Base-by-base conservation (phyloP, 1,139 yeast species). In the Wickerhamiella infanticola region DNA sequence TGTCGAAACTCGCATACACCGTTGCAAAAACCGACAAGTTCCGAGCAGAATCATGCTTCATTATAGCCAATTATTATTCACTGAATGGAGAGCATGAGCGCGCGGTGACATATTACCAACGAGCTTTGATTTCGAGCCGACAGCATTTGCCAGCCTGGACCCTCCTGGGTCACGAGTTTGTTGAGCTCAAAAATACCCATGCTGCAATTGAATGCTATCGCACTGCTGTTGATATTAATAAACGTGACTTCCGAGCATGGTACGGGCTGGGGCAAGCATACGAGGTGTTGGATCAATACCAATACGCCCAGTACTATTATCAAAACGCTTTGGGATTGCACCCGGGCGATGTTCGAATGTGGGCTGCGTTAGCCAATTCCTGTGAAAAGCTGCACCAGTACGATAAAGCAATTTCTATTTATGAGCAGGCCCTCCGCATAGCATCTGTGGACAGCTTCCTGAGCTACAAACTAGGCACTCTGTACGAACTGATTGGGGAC, bases 211-310 rank as follows among this genome's bases (percentile, higher is more conserved):
- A 90, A 64, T 80, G 94, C 47, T 93, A 93, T 60, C 68, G 98
- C 53, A 69, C 95, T 44, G 98, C 98, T 0, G 94, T 88, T 7
- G 90, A 86, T 60, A 81, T 88, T 5, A 85, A 85, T 57, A 75
- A 79, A 41, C 80, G 82, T 58, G 98, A 93, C 62, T 93, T 83
- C 62, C 70, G 96, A 45, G 98, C 98, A 0, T 93, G 98, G 99
- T 90, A 90, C 63, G 98, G 98, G 1, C 68, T 93, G 46, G 99
- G 98, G 0, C 98, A 90, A 63, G 97, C 98, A 1, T 93, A 93
- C 60, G 98, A 93, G 61, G 95, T 93, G 18, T 68, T 90, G 49
- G 97, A 90, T 56, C 88, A 88, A 96, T 94, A 84, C 61, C 70
- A 85, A 54, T 93, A 88, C 58, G 90, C 97, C 0, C 67, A 88